Evolutionary conservation across 352 stramenopile species (phyloP), one percentile per base, ranked within the genome.

Genomic region (Phytopythium montanum): DNA sequence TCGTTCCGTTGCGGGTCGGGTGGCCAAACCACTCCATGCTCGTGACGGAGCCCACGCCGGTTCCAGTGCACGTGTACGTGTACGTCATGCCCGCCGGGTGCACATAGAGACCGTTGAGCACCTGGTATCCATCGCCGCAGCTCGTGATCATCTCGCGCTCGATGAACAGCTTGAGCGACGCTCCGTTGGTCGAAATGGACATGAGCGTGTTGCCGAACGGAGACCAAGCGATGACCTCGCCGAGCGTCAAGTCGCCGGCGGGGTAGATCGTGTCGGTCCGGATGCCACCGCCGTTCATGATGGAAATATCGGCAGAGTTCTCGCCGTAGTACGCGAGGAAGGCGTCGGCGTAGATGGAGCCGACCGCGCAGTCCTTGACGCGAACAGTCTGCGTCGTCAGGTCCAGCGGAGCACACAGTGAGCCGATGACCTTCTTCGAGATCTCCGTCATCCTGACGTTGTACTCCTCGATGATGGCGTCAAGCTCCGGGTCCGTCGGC

Each of bases 231-330:
- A 89, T 62, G 49, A 91, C 56, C 56, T 87, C 64, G 5, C 76
- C 81, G n/a, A 88, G 56, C 29, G 76, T 85, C 44, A 91, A 49
- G 0, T 63, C 54, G 0, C 77, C 75, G 0, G 76, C 75, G 7
- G 73, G 53, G 42, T 85, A 72, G 19, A 87, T 52, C 66, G 73
- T 84, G 64, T 91, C 77, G 0, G 73, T 81, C 51, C 81, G 81
- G 51, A 91, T 91, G 3, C 76, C 69, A 21, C 81, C 81, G 14
- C 79, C 81, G 69, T 89, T 91, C 63, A 78, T 85, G 54, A 87
- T 61, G 13, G 75, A 59, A 29, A 83, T 68, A 48, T 91, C 81
- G 29, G 68, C 81, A 19, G 65, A 73, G 28, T 57, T 66, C 16
- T 71, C 62, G n/a, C 71, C 72, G 60, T 92, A 88, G 56, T 75